These are phyloP conservation scores for Podospora sp. DNA, from an alignment of 495 filamentous ascomycete genomes.

Conservation along the genomic window DNA sequence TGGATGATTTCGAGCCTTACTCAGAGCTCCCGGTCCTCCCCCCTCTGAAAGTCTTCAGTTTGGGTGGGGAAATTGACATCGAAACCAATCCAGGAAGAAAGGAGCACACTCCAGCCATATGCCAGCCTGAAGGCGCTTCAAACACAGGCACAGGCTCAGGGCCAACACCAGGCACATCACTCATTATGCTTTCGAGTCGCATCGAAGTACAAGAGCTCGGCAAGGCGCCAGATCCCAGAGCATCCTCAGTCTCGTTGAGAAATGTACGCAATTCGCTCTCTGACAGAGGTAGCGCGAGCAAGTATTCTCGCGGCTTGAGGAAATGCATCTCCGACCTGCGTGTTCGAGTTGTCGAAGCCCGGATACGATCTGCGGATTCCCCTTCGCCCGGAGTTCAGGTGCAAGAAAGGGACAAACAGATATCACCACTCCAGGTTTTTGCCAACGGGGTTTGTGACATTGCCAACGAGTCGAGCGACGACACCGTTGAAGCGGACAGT, in stretches of 20 bases:
- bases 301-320: conserved; percentile 23
- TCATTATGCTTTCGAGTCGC: neutral
- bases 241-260: neutral
- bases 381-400: neutral
- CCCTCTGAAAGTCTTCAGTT: neutral
- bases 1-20: neutral
- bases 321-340: conserved; percentile 32
- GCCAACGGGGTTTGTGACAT: neutral
- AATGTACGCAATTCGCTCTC: conserved; percentile 22
- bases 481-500: neutral
- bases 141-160: neutral
- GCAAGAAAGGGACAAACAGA: neutral
- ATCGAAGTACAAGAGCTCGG: neutral
- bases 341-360: conserved; percentile 24
- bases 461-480: neutral
- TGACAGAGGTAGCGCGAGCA: conserved; percentile 17
- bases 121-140: neutral
- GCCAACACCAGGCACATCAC: neutral
- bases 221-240: neutral
- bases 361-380: conserved; percentile 6
- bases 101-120: neutral
- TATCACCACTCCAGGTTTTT: no score
- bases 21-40: neutral
- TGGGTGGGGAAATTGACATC: neutral
- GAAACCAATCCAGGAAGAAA: neutral